Evolutionary conservation across 768 basidiomycete species (phyloP).

Genomic region (Termitomyces heimii): DNA sequence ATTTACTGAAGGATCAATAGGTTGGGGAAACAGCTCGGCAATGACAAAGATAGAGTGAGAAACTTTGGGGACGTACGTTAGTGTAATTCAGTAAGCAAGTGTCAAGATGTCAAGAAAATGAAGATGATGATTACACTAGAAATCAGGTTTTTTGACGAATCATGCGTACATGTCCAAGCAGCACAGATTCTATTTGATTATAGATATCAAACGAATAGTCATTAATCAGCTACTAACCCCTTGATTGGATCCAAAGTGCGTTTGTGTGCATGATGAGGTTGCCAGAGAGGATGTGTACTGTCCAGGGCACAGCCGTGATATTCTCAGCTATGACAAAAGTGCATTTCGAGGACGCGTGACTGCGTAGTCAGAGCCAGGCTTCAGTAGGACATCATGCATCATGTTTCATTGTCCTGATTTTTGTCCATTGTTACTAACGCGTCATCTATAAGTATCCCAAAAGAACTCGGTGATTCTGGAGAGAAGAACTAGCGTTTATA

Average conservation of each 20-base stretch:
- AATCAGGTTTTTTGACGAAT: slow-evolving; percentile 17
- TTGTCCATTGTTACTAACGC: slow-evolving; percentile 61
- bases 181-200: slow-evolving; percentile 67
- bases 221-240: too few species aligned
- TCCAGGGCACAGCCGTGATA: background rate
- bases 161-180: too few species aligned
- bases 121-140: slow-evolving; percentile 67
- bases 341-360: slow-evolving; percentile 24
- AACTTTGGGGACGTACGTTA: slow-evolving; percentile 29
- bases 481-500: slow-evolving; percentile 4
- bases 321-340: background rate
- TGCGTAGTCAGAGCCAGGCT: slow-evolving; percentile 51
- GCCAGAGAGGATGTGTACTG: slow-evolving; percentile 70
- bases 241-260: slow-evolving; percentile 61
- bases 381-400: slow-evolving; percentile 38
- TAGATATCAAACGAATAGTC: too few species aligned
- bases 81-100: slow-evolving; percentile 68
- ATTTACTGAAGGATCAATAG: slow-evolving; percentile 46
- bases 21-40: background rate
- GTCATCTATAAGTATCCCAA: slow-evolving; percentile 50
- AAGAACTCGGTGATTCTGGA: background rate
- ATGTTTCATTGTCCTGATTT: slow-evolving; percentile 59
- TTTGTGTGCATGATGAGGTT: slow-evolving; percentile 65
- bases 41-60: background rate
- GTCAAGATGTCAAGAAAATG: slow-evolving; percentile 61